phyloP scores from a whole-genome alignment of 2,329 filamentous ascomycete species.

The Sarocladium brachiariae region DNA sequence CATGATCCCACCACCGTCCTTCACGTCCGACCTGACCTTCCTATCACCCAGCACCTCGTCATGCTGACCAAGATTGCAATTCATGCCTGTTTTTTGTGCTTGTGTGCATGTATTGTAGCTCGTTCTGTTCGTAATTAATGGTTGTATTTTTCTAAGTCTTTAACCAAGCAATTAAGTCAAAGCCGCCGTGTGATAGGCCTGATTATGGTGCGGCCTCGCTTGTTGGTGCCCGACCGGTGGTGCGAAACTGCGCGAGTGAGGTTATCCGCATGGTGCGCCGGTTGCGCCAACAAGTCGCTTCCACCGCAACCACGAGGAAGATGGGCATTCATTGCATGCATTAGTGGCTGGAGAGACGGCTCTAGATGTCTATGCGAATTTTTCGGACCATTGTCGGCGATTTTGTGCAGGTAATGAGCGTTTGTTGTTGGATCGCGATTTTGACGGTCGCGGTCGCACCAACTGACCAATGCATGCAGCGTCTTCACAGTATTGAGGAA shows the following conservation, averaged over 20 bases:
- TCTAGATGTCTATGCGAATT: not conserved
- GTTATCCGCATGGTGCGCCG: conserved; percentile 12
- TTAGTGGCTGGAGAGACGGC: conserved; percentile 1
- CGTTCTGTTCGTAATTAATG: conserved; percentile 3
- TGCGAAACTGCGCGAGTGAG: conserved; percentile 10
- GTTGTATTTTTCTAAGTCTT: not conserved
- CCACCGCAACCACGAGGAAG: conserved; percentile 8
- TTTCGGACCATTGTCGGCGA: not conserved
- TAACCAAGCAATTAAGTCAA: not conserved
- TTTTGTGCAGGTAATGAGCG: not conserved
- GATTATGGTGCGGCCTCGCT: not conserved
- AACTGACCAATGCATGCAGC: not conserved
- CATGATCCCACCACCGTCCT: not conserved
- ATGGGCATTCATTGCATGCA: not conserved
- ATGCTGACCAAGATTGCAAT: not conserved
- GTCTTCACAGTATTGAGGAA: not conserved
- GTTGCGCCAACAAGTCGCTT: conserved; percentile 9
- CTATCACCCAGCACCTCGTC: conserved; percentile 3
- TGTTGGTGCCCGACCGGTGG: not conserved
- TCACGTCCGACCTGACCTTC: conserved; percentile 7
- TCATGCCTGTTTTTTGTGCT: not conserved
- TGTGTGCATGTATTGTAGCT: conserved; percentile 5
- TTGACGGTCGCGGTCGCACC: conserved; percentile 11
- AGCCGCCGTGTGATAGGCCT: no score
- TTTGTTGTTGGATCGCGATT: conserved; percentile 9